Evolutionary conservation across 441 rosid species (phyloP), one percentile per base, ranked within the genome.

Genomic region (Metrosideros polymorpha): DNA sequence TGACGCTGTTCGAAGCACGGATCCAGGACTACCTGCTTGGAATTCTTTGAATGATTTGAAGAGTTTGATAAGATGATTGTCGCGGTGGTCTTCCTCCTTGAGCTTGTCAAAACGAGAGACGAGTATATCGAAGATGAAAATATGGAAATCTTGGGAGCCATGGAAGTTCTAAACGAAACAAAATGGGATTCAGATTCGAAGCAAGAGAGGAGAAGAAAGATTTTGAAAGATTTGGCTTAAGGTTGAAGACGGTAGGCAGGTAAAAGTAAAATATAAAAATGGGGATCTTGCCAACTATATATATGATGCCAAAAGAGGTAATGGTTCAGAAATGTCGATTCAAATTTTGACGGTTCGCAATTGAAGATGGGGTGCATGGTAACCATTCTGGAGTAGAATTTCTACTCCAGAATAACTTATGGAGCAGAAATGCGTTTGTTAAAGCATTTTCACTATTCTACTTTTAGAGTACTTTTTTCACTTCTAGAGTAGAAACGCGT

Each of bases 71-170:
- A n/a, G n/a, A n/a, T n/a, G n/a, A n/a, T n/a, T 54, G 1, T 1
- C 14, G 4, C 0, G 0, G 32, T 57, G 32, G 29, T 57, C 4
- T n/a, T 57, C 29, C 18, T n/a, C 15, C 8, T n/a, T 22, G 1
- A 57, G 63, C 18, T 57, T 13, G 6, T 57, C 63, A n/a, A n/a
- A 55, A 57, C 0, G n/a, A n/a, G 63, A 57, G 30, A 57, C 32
- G n/a, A 13, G 63, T 57, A n/a, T 57, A 57, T 57, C 15, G 7
- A 57, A 57, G 9, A 57, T 57, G 18, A 13, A n/a, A 57, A 57
- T 27, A n/a, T 27, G 4, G 32, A 17, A 57, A 18, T 4, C n/a
- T 57, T 29, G 17, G 12, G 52, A 27, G 32, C 32, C 8, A 13
- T 57, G 32, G 15, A 57, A 57, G 63, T 56, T 56, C 7, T 56